Percentiles rank a stretch among this genome's conserved stretches.
phyloP scores from a whole-genome alignment of 129 eudicot species.

The Cynara cardunculus region DNA sequence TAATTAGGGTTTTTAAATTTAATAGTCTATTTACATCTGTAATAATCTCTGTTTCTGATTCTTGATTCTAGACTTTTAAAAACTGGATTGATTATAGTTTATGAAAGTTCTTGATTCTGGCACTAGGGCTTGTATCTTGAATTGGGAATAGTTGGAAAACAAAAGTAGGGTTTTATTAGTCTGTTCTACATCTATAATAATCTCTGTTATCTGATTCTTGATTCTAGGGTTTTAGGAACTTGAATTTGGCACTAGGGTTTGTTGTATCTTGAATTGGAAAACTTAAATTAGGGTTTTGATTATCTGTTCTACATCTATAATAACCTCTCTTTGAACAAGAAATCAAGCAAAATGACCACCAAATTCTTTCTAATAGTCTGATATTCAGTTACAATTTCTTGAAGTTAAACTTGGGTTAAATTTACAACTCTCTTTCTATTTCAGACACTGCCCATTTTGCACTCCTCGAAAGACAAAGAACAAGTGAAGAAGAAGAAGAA shows the following conservation, averaged over 20 bases:
- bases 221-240: background rate
- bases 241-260: background rate
- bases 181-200: background rate
- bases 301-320: background rate
- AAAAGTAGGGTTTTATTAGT: no score
- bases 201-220: background rate
- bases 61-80: background rate
- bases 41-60: background rate
- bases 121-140: background rate
- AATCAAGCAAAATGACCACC: background rate
- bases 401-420: background rate
- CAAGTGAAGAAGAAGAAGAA: conserved; percentile 69
- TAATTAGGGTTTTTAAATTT: background rate
- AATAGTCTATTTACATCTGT: background rate
- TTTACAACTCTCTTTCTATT: background rate
- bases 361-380: background rate
- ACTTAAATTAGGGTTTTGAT: background rate
- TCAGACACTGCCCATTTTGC: conserved; percentile 60
- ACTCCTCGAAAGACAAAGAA: conserved; percentile 58
- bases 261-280: background rate
- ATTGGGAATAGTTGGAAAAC: no score
- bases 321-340: background rate
- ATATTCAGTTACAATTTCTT: background rate
- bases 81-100: background rate
- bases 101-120: background rate